Evolutionary conservation across 2,329 filamentous ascomycete species (phyloP), one percentile per base, ranked within the genome.

Genomic region (Phaeoacremonium minimum): DNA sequence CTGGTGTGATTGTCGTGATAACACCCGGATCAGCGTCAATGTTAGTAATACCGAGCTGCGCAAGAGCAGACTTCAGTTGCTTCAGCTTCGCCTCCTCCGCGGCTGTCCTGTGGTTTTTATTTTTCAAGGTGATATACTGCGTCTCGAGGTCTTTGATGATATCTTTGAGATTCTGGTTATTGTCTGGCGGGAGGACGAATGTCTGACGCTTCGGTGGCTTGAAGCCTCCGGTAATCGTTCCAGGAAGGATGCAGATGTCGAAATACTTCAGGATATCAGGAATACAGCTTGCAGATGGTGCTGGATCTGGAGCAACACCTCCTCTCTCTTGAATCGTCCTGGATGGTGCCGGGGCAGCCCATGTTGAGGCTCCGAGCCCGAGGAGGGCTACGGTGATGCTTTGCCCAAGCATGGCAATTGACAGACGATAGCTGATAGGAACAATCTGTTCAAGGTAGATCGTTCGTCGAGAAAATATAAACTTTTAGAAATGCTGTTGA

Each of bases 101-200:
- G 8, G 38, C 16, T 13, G 47, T 43, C 42, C 49, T 51, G 40
- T 48, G n/a, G 20, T 16, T 32, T 37, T 50, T 47, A 41, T 52
- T 52, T 38, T 50, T 45, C 13, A 52, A 42, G 13, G 22, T 32
- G n/a, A 38, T 32, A 9, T 48, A 37, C 17, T 46, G 26, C 7
- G 30, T 18, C 38, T 51, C 41, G 11, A 51, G 39, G 19, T 33
- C 15, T 22, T 38, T 38, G 35, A 51, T 48, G 13, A 35, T 40
- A 30, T 48, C 36, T 35, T 51, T 46, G 19, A 38, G 22, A 41
- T 49, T 44, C 14, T 32, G 37, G 15, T 41, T 33, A 15, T 33
- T 22, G 32, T 48, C 47, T 8, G 46, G 42, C 7, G 48, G 47
- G n/a, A 50, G 43, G 16, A 33, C 30, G 36, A 46, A 45, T 2